Conservation (phyloP, 352 stramenopile genomes). For the Phytopythium mirpurense region DNA sequence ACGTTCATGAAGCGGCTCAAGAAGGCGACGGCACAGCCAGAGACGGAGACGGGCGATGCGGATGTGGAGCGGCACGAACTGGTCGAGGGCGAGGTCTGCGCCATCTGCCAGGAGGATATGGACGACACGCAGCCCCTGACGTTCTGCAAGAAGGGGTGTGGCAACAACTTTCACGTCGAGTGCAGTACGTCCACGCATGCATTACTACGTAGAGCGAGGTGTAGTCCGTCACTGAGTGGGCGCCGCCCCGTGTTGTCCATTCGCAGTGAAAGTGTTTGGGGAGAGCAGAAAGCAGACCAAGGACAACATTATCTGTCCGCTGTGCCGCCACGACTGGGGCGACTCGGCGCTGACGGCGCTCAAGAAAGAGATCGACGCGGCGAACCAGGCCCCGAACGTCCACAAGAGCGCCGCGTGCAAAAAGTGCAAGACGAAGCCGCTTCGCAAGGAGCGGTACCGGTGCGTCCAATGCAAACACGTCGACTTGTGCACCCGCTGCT, state of each 20-base stretch:
- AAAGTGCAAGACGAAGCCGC: constrained; percentile 72
- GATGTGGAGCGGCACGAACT: constrained; percentile 51
- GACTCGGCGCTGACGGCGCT: constrained; percentile 51
- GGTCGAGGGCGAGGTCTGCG: constrained; percentile 72
- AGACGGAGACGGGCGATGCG: constrained; percentile 15
- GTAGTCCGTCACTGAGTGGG: no score
- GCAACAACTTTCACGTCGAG: constrained; percentile 75
- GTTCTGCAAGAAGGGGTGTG: constrained; percentile 70
- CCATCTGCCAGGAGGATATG: constrained; percentile 86
- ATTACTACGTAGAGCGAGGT: no score
- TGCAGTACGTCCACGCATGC: constrained; percentile 45
- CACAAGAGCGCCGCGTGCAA: constrained; percentile 61
- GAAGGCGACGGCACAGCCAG: constrained; percentile 9
- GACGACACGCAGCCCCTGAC: constrained; percentile 48
- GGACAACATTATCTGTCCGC: constrained; percentile 78
- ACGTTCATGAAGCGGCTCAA: constrained; percentile 45
- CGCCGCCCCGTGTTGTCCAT: no score
- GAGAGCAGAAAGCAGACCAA: constrained; percentile 79
- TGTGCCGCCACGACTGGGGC: constrained; percentile 82
- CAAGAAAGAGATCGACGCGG: constrained; percentile 68
- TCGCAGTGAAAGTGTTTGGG: constrained; percentile 84
- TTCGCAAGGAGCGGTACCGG: constrained; percentile 73
- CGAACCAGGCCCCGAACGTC: constrained; percentile 68
- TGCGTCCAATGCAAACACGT: constrained; percentile 77
- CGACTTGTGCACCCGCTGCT: constrained; percentile 72